Evolutionary conservation across 345 rosid species (phyloP).

Genomic region (Salix caprea): DNA sequence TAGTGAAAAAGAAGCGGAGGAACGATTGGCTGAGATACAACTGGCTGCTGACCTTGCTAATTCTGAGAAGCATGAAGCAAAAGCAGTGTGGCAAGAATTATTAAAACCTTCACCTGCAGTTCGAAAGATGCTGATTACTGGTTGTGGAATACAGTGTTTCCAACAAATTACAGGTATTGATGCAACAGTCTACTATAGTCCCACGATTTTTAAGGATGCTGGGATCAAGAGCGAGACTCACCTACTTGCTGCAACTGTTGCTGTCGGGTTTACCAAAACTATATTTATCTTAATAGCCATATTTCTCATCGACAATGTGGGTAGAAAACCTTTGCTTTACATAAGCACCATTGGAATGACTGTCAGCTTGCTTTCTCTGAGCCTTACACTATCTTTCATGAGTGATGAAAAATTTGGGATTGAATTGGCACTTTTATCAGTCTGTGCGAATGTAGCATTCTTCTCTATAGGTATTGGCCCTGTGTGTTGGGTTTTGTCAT

Average conservation of each 20-base stretch:
- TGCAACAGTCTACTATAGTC: slow-evolving; percentile 29
- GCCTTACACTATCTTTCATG: slow-evolving; percentile 7
- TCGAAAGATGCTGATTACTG: slow-evolving; percentile 19
- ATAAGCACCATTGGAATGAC: slow-evolving; percentile 26
- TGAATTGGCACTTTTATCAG: slow-evolving; percentile 17
- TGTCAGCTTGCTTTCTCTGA: slow-evolving; percentile 8
- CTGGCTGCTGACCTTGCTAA: slow-evolving; percentile 20
- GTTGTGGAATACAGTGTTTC: slow-evolving; percentile 27
- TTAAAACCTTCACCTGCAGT: slow-evolving; percentile 17
- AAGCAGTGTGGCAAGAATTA: slow-evolving; percentile 26
- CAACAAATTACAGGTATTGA: slow-evolving; percentile 28
- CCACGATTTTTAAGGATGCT: slow-evolving; percentile 18
- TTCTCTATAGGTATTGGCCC: slow-evolving; percentile 33
- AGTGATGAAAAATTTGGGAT: slow-evolving; percentile 16
- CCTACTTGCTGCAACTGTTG: slow-evolving; percentile 26
- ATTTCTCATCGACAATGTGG: slow-evolving; percentile 20
- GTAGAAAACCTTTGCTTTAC: slow-evolving; percentile 24
- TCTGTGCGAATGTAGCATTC: slow-evolving; percentile 27
- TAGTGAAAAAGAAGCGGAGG: slow-evolving; percentile 22
- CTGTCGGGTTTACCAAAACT: slow-evolving; percentile 26
- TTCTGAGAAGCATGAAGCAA: slow-evolving; percentile 23
- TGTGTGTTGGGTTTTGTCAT: slow-evolving; percentile 24
- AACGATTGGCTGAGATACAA: slow-evolving; percentile 25
- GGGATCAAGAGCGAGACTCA: slow-evolving; percentile 21
- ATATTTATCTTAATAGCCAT: slow-evolving; percentile 18